Base-by-base conservation (phyloP, 225 moss, liverwort and hornwort genomes). In the Straminergon stramineum region DNA sequence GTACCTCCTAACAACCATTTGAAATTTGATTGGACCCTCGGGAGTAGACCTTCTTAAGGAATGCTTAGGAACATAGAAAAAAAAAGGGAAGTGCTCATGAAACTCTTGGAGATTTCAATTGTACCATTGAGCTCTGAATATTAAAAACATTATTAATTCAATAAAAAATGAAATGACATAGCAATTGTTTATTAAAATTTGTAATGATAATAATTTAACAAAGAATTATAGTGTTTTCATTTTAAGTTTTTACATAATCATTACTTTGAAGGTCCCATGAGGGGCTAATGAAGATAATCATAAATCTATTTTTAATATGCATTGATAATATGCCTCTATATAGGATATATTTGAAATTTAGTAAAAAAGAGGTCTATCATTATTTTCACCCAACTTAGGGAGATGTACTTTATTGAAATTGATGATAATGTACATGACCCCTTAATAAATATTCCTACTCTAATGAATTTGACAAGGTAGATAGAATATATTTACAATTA, bases 351-450 rank as follows among this genome's bases (percentile, higher is more conserved):
- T 30, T 28, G 18, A 18, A 30, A 18, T 30, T 30, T 48, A 4
- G 1, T 30, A 48, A 30, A 17, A 48, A 30, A 17, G 18, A 6
- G 0, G 30, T 18, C 28, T 74, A 74, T 17, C 2, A 43, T 28
- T 74, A 17, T 10, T 74, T 43, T 41, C 2, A 43, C 6, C 17
- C 9, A 73, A 43, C 2, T 28, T 28, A 28, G 45, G 9, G 3
- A 1, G 0, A 37, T 21, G 17, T 17, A 16, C 10, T 45, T 45
- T 6, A 28, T 17, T 28, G 2, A 17, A 27, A 17, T 2, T 45
- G 2, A 2, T 73, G 10, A 43, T 17, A 17, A 73, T 73, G 4
- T 73, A 0, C 0, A 17, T 3, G 5, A 73, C 0, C 28, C 2
- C 2, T 16, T 71, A 5, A 15, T 74, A 28, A 43, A 17, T 45